Evolutionary conservation across 495 filamentous ascomycete species (phyloP), one percentile per base, ranked within the genome.

Genomic region (Penicillium herquei): DNA sequence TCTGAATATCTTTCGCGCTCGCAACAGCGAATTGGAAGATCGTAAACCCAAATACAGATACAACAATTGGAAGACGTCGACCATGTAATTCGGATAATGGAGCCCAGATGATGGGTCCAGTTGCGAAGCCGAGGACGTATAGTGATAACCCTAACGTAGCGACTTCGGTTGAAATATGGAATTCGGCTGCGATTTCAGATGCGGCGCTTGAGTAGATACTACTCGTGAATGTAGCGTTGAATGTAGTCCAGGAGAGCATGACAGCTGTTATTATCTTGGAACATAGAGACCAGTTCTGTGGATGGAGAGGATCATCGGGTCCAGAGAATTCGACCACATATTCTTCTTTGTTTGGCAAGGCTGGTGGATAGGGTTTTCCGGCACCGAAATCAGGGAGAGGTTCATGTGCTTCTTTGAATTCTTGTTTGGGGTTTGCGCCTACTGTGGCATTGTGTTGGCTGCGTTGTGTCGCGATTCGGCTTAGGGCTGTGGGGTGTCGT

Each of bases 221-320:
- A 45, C 68, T 74, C 3, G 81, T 82, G 65, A 96, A 95, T 7
- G 91, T 84, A 1, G 89, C 72, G 9, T 83, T 83, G 56, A 94
- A 74, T 11, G 90, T 95, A 2, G 87, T 90, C 61, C 82, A 92
- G 39, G 88, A 88, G 7, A 95, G 81, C 58, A 96, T 87, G n/a
- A 77, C 73, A 17, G 85, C 83, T 0, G 83, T 90, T 7, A 80
- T 61, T 17, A 92, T 35, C 86, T 95, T 95, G 73, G 87, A 91
- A 56, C 63, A 79, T 26, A 88, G 64, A 0, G 87, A 77, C 91
- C 91, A 96, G 69, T 96, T 96, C 70, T 88, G 86, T 0, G 90
- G 87, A 69, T 96, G 87, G 41, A 87, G 62, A 9, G 89, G 40
- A 17, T 42, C 40, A 17, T 42, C 17, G 9, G 40, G 40, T 16